A percentile compares a stretch with the other conserved stretches of the same genome.
These are phyloP conservation scores for Cordyceps fumosorosea DNA, from an alignment of 2,329 filamentous ascomycete genomes.

Conservation along the genomic window DNA sequence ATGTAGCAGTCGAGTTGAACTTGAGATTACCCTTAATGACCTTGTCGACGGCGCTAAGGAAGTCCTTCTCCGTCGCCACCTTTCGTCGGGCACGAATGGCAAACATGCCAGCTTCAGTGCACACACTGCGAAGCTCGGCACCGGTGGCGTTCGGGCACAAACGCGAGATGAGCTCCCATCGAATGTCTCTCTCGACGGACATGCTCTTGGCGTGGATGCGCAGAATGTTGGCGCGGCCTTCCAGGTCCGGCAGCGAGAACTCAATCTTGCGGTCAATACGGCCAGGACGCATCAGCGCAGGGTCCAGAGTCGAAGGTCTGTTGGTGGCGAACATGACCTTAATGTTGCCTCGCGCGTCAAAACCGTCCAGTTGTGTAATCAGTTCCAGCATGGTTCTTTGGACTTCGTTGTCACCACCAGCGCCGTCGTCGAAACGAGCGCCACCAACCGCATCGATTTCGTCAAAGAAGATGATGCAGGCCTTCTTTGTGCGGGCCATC, in stretches of 20 bases:
- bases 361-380: constrained; percentile 93
- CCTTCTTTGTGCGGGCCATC: constrained; percentile 99
- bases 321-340: constrained; percentile 99
- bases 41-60: constrained; percentile 96
- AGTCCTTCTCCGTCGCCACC: constrained; percentile 98
- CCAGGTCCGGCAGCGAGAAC: constrained; percentile 93
- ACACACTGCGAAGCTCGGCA: constrained; percentile 91
- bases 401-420: constrained; percentile 94
- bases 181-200: constrained; percentile 97
- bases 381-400: constrained; percentile 97
- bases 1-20: constrained; percentile 97
- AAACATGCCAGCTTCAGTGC: constrained; percentile 98
- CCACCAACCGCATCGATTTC: constrained; percentile 96
- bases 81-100: constrained; percentile 91
- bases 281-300: constrained; percentile 93
- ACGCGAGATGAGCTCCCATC: constrained; percentile 97
- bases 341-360: constrained; percentile 95
- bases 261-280: constrained; percentile 99
- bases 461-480: constrained; percentile 96
- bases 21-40: constrained; percentile 99
- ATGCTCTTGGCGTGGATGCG: constrained; percentile 99
- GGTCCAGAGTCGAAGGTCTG: constrained; percentile 88
- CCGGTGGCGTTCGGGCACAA: constrained; percentile 96
- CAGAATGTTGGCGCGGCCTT: constrained; percentile 94
- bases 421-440: constrained; percentile 92